phyloP scores from a whole-genome alignment of 768 basidiomycete species.

The Mycena chlorophos region DNA sequence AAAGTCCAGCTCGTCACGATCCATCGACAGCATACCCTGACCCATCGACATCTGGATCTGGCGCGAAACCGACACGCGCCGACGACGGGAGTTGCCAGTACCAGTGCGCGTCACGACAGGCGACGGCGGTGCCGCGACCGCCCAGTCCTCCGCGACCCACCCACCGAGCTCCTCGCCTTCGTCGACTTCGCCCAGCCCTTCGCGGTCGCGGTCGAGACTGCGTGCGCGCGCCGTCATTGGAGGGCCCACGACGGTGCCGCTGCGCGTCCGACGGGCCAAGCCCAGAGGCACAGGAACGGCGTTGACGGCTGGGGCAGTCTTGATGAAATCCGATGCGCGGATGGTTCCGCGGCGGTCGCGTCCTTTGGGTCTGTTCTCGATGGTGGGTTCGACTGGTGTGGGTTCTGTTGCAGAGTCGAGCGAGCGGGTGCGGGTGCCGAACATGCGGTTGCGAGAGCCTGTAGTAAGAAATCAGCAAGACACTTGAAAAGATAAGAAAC shows the following conservation, averaged over 20 bases:
- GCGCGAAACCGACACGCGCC: conserved; percentile 7
- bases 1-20: conserved; percentile 6
- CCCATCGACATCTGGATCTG: conserved; percentile 8
- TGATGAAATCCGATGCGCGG: conserved; percentile 47
- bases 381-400: background rate
- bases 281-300: conserved; percentile 21
- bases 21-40: conserved; percentile 16
- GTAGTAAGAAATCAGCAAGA: background rate
- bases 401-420: conserved; percentile 18
- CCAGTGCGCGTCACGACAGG: conserved; percentile 30
- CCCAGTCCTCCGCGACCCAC: conserved; percentile 34
- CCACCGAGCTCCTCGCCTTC: conserved; percentile 18
- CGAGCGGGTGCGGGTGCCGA: conserved; percentile 24
- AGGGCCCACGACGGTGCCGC: conserved; percentile 35
- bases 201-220: conserved; percentile 1
- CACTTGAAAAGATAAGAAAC: background rate
- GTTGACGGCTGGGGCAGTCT: conserved; percentile 16
- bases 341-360: conserved; percentile 49
- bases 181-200: conserved; percentile 18
- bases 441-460: conserved; percentile 14
- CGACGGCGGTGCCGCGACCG: conserved; percentile 41
- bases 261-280: conserved; percentile 31
- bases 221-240: conserved; percentile 1
- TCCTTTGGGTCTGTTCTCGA: conserved; percentile 25
- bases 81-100: background rate